Base-by-base conservation (phyloP, 1,284 basidiomycete genomes). In the Phaffia rhodozyma region DNA sequence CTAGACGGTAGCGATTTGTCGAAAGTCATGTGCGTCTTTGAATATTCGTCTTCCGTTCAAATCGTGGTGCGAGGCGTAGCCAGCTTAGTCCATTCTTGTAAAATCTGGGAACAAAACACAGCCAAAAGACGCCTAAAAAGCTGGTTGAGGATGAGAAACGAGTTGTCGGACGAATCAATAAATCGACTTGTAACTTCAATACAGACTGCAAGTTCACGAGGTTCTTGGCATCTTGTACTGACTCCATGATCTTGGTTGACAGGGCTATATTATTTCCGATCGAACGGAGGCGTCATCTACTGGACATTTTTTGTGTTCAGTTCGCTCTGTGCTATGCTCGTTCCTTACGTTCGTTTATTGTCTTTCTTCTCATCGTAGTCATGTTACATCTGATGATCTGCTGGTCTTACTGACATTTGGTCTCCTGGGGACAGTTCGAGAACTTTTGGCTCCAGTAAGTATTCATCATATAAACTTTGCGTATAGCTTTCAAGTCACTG, bases 121-220 rank as follows among this genome's bases (percentile, higher is more conserved):
- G 82, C 66, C 73, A 73, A 66, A 89, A 88, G 73, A 73, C 81
- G 0, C 86, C 88, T 0, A 79, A 89, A 58, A 94, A 92, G 75
- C 80, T 96, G 25, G 80, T 96, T 43, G 91, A 94, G 72, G 92
- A 96, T 70, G 92, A 96, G 75, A 84, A 84, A 67, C 82, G 90
- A 7, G 91, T 89, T 0, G 84, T 89, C 27, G 92, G 92, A 0
- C 82, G 85, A 50, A 90, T 96, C 62, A 77, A 82, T 56, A 79
- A 65, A 2, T 30, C 47, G 23, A 11, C 58, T 5, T 50, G n/a
- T 30, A 21, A n/a, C 16, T 20, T 5, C 18, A 48, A 11, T 13
- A 23, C 11, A n/a, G 21, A 38, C 16, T 7, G 27, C 5, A 7
- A 34, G 18, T 20, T 43, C 25, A n/a, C 21, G 29, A 6, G 16